phyloP scores from a whole-genome alignment of 208 protist genomes.

The Trypanosoma boissoni region DNA sequence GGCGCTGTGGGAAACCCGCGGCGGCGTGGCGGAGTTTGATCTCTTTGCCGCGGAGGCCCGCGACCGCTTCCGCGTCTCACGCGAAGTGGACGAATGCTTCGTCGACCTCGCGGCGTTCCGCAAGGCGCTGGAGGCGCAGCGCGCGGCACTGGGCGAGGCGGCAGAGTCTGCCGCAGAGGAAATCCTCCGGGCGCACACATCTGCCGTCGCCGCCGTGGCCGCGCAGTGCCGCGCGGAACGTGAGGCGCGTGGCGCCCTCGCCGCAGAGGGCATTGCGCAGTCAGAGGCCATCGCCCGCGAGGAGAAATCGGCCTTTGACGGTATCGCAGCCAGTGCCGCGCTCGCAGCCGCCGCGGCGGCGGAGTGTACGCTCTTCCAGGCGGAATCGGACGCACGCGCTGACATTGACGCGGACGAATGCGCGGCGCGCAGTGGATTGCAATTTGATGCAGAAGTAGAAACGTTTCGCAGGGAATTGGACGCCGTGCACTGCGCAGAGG shows the following conservation, averaged over 20 bases:
- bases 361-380: conserved; percentile 33
- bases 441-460: too few species aligned
- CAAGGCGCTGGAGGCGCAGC: conserved; percentile 8
- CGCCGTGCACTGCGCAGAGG: too few species aligned
- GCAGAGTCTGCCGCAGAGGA: conserved; percentile 5
- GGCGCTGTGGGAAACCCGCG: conserved; percentile 30
- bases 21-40: conserved; percentile 45
- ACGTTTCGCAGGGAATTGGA: too few species aligned
- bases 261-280: neutral
- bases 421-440: conserved; percentile 35
- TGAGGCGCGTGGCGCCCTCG: conserved; percentile 2
- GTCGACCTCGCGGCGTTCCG: conserved; percentile 24
- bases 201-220: conserved; percentile 6
- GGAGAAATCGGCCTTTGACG: conserved; percentile 21
- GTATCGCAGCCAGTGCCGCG: conserved; percentile 19
- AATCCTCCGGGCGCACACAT: conserved; percentile 13
- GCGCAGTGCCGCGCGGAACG: conserved; percentile 4
- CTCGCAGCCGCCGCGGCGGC: conserved; percentile 20
- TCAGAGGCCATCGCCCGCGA: neutral
- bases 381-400: conserved; percentile 43
- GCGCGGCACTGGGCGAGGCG: conserved; percentile 13
- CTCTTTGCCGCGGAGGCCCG: conserved; percentile 37
- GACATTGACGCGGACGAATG: conserved; percentile 48
- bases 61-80: conserved; percentile 33
- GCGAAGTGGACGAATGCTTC: conserved; percentile 40